A percentile compares a stretch with the other conserved stretches of the same genome.
phyloP scores from a whole-genome alignment of 345 rosid species.

The Xanthoceras sorbifolium region DNA sequence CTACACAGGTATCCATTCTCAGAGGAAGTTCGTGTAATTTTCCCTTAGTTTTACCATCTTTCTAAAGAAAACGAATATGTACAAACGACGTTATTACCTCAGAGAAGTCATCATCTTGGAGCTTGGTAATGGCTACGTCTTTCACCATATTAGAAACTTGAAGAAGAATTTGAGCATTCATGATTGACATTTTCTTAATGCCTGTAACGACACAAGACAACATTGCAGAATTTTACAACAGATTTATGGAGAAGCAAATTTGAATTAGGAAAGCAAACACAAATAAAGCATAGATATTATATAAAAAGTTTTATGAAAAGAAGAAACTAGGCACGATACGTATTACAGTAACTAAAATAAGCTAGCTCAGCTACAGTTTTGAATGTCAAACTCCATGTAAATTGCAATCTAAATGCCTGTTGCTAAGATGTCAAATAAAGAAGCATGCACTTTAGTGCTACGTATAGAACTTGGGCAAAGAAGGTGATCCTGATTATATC shows the following conservation, averaged over 20 bases:
- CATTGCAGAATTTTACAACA: not conserved
- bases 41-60: not conserved
- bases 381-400: too few relatives aligned
- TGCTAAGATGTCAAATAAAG: too few relatives aligned
- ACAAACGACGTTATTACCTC: constrained; percentile 36
- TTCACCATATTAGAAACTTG: constrained; percentile 36
- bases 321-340: too few relatives aligned
- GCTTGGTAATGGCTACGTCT: constrained; percentile 36
- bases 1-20: too few relatives aligned
- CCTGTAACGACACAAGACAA: constrained; percentile 28
- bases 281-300: not conserved
- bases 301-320: too few relatives aligned
- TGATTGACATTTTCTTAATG: constrained; percentile 30
- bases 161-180: constrained; percentile 34
- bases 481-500: too few relatives aligned
- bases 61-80: not conserved
- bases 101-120: constrained; percentile 49
- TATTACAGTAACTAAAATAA: too few relatives aligned
- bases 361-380: too few relatives aligned
- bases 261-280: not conserved
- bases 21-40: too few relatives aligned
- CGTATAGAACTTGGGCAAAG: too few relatives aligned
- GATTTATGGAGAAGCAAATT: not conserved
- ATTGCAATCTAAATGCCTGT: too few relatives aligned
- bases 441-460: too few relatives aligned